These are phyloP conservation scores for Exserohilum rostratum DNA, from an alignment of 2,329 filamentous ascomycete genomes.

Conservation along the genomic window DNA sequence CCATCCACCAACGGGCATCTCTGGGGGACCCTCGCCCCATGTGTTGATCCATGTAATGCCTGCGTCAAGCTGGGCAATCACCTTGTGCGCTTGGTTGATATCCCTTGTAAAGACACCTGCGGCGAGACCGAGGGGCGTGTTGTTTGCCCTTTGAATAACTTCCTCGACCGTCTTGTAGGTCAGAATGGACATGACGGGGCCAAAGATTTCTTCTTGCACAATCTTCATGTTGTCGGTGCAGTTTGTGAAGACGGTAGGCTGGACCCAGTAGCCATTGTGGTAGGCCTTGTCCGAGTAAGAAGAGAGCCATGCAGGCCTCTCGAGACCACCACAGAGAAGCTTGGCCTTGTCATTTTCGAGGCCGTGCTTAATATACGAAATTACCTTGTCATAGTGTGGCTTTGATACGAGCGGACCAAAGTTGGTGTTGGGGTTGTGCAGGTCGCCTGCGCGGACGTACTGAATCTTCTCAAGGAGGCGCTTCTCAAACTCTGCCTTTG, in stretches of 20 bases:
- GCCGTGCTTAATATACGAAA: slow-evolving; percentile 77
- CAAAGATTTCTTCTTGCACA: slow-evolving; percentile 83
- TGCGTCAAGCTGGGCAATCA: slow-evolving; percentile 74
- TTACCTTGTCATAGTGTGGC: slow-evolving; percentile 76
- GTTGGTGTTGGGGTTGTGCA: slow-evolving; percentile 76
- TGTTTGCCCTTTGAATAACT: slow-evolving; percentile 74
- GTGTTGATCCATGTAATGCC: slow-evolving; percentile 94
- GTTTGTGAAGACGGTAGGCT: slow-evolving; percentile 83
- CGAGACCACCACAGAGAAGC: slow-evolving; percentile 73
- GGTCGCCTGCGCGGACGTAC: slow-evolving; percentile 72
- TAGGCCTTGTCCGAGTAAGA: slow-evolving; percentile 49
- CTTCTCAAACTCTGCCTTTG: slow-evolving; percentile 73
- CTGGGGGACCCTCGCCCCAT: slow-evolving; percentile 89
- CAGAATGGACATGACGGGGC: slow-evolving; percentile 83
- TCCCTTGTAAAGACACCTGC: slow-evolving; percentile 83
- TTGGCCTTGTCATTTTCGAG: slow-evolving; percentile 74
- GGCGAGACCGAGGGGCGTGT: slow-evolving; percentile 77
- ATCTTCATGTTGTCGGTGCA: slow-evolving; percentile 85
- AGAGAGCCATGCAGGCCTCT: slow-evolving; percentile 60
- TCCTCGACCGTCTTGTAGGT: slow-evolving; percentile 74
- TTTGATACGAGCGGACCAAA: slow-evolving; percentile 82
- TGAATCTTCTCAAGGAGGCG: slow-evolving; percentile 72
- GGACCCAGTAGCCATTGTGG: slow-evolving; percentile 78
- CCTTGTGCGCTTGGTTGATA: slow-evolving; percentile 73
- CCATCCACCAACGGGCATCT: slow-evolving; percentile 93